Evolutionary conservation across 176 grass and related monocot species (phyloP), one percentile per base, ranked within the genome.

Genomic region (Triticum urartu): DNA sequence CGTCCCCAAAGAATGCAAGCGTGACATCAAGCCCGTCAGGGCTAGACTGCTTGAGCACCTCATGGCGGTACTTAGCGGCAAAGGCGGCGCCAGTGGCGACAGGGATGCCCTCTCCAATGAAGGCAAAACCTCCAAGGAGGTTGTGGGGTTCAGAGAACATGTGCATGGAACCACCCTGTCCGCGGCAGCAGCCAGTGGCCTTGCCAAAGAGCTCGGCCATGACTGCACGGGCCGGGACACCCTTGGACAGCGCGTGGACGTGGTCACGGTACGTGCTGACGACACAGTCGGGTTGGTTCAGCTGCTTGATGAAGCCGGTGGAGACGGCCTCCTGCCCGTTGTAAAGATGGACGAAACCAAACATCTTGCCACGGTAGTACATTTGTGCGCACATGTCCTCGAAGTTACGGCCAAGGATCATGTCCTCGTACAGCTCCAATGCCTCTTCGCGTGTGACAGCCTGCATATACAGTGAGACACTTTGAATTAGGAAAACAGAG

Each of bases 361-460:
- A 98, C 94, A 98, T 98, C 90, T 95, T 98, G 39, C 97, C 94
- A 12, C 94, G 91, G 88, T 98, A 94, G 85, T 95, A 98, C 97
- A 98, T 98, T 85, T 98, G 93, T 0, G 96, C 96, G 1, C 96
- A 98, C 95, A 93, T 98, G 72, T 98, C 95, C 88, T 98, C 95
- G 9, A 98, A 98, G 33, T 45, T 5, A 71, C 95, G 95, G 21
- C 95, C 93, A 36, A 98, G 89, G 65, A 95, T 56, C 95, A 98
- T 98, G 75, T 98, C 95, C 85, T 95, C 95, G 1, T 93, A 98
- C 34, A 98, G 40, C 72, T 89, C 88, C 77, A 98, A 70, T 15
- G 90, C 93, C 72, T 94, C 93, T 81, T 95, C 90, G 12, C 93
- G 64, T 1, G 88, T 92, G 61, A 95, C 91, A 8, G 39, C 90